Conservation (phyloP, 345 rosid species). For the Populus pruinosa region DNA sequence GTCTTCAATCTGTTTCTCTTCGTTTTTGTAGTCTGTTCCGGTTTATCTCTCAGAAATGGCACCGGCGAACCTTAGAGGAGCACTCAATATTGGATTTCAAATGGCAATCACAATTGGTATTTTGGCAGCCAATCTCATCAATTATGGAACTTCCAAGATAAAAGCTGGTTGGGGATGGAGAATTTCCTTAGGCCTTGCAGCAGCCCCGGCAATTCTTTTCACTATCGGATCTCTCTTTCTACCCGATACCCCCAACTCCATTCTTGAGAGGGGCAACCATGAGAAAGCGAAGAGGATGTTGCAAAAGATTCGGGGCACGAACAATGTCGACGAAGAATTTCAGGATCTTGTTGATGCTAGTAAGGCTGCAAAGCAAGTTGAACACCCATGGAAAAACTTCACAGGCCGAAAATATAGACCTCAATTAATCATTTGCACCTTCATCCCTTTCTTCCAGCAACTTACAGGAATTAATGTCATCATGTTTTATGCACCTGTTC, state of each 20-base stretch:
- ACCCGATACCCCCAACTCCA: slow-evolving; percentile 77
- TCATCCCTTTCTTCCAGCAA: slow-evolving; percentile 74
- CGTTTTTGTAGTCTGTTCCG: slow-evolving; percentile 51
- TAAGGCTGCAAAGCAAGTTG: slow-evolving; percentile 52
- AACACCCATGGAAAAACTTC: slow-evolving; percentile 70
- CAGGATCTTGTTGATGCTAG: slow-evolving; percentile 57
- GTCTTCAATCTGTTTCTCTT: too few relatives aligned
- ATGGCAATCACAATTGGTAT: slow-evolving; percentile 72
- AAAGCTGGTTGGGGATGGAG: slow-evolving; percentile 72
- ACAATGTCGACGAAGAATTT: slow-evolving; percentile 55
- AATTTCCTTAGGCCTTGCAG: slow-evolving; percentile 62
- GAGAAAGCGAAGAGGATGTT: slow-evolving; percentile 64
- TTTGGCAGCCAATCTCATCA: slow-evolving; percentile 58
- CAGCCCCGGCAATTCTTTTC: slow-evolving; percentile 63
- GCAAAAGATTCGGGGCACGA: slow-evolving; percentile 49
- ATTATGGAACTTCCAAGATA: slow-evolving; percentile 52
- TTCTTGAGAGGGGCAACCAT: slow-evolving; percentile 57
- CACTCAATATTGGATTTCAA: slow-evolving; percentile 76
- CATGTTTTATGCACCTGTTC: slow-evolving; percentile 72
- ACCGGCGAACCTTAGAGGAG: slow-evolving; percentile 66
- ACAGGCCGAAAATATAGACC: slow-evolving; percentile 52
- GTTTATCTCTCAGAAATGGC: slow-evolving; percentile 84
- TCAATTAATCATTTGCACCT: slow-evolving; percentile 43
- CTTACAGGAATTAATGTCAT: slow-evolving; percentile 73
- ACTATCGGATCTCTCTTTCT: slow-evolving; percentile 57